Evolutionary conservation across 2,329 filamentous ascomycete species (phyloP), one percentile per base, ranked within the genome.

Genomic region (Ascochyta koolunga): DNA sequence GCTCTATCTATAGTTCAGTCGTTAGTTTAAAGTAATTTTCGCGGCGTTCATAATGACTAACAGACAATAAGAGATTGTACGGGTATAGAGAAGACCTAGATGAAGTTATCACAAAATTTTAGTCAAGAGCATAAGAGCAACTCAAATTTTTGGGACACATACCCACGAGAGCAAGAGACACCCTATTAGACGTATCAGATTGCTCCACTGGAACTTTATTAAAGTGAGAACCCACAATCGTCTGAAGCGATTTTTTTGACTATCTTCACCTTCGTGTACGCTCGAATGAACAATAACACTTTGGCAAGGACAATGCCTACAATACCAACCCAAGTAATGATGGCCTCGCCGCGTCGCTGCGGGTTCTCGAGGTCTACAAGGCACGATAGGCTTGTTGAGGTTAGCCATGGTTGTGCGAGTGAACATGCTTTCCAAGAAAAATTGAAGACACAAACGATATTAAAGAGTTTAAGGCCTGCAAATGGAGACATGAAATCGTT

Each of bases 331-430:
- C 50, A 54, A 19, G 60, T 65, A 1, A 64, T 53, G 5, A 57
- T 31, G 2, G 35, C 42, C 16, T 67, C 60, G 10, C 56, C 60
- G 21, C 53, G 51, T 11, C 65, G 50, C 22, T 57, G 51, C 6
- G 67, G 67, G 11, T 70, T 56, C 15, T 60, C 63, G 38, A 69
- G 66, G 45, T 70, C 50, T 13, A 68, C 62, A 10, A 32, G 55
- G 55, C 3, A 57, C 35, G 15, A 53, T 53, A 5, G 49, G 27
- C 11, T 13, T 13, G 11, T 29, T 13, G 27, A 29, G 27, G 10
- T 29, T 10, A 13, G 11, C 9, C 27, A 29, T 29, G 8, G 9
- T 13, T 13, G 10, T 9, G 24, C 7, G 24, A 8, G 24, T 9
- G 7, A 25, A 25, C 10, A 2, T 5, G 10, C 24, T 25, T 5